phyloP scores from a whole-genome alignment of 371 early-diverging fungal species.

The Zychaea mexicana region DNA sequence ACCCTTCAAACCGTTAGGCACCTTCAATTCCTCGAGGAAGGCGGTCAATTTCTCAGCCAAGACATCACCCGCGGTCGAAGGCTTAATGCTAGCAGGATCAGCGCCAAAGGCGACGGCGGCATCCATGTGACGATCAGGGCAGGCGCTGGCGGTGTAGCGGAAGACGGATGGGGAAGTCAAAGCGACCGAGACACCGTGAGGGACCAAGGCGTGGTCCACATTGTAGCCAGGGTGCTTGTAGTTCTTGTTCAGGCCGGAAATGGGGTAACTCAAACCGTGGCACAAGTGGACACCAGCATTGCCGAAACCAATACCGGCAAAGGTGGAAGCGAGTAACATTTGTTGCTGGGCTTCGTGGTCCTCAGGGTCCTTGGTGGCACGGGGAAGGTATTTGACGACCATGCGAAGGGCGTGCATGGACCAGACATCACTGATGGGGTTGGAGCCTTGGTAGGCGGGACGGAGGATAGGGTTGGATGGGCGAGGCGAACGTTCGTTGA shows the following conservation, averaged over 20 bases:
- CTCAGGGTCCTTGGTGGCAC: constrained; percentile 70
- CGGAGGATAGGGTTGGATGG: constrained; percentile 83
- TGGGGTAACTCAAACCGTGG: constrained; percentile 73
- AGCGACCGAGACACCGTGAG: constrained; percentile 83
- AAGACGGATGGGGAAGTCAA: constrained; percentile 90
- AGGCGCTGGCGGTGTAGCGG: constrained; percentile 77
- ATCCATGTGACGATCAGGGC: constrained; percentile 87
- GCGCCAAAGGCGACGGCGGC: constrained; percentile 83
- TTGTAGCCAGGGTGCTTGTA: constrained; percentile 86
- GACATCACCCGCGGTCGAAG: constrained; percentile 76
- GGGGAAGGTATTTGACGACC: constrained; percentile 80
- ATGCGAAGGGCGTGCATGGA: constrained; percentile 81
- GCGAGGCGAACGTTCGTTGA: constrained; percentile 76
- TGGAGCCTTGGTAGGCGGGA: constrained; percentile 92
- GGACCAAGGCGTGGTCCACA: constrained; percentile 73
- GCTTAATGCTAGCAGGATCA: constrained; percentile 65
- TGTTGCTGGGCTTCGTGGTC: constrained; percentile 80
- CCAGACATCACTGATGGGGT: constrained; percentile 93
- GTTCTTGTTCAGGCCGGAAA: constrained; percentile 80
- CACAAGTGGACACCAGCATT: constrained; percentile 88
- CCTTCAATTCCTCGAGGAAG: constrained; percentile 73
- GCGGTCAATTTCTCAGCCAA: constrained; percentile 78
- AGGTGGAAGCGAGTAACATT: constrained; percentile 91
- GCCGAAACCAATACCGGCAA: constrained; percentile 92
- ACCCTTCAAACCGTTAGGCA: constrained; percentile 84